These are phyloP conservation scores for Thamnidium elegans DNA, from an alignment of 192 early-diverging fungal species.

Conservation along the genomic window DNA sequence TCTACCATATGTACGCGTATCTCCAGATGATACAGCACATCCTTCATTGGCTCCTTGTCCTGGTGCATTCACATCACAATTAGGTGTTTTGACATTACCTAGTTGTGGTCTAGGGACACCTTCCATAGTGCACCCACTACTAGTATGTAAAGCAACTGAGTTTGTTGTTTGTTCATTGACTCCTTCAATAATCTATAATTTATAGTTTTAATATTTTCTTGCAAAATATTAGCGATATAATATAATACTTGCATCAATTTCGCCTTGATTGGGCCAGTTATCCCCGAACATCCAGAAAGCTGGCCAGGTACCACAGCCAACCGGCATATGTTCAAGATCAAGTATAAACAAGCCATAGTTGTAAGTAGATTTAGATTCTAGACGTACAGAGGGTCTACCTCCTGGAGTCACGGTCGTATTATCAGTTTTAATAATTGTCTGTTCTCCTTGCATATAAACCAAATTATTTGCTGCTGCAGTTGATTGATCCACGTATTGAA, in stretches of 20 bases:
- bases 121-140: conserved; percentile 34
- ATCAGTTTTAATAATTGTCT: conserved; percentile 20
- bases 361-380: conserved; percentile 17
- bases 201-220: not conserved
- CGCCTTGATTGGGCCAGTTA: conserved; percentile 44
- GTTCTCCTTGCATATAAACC: not conserved
- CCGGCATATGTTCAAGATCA: conserved; percentile 37
- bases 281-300: conserved; percentile 45
- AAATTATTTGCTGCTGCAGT: conserved; percentile 13
- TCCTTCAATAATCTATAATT: conserved; percentile 40
- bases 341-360: conserved; percentile 32
- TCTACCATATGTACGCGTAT: conserved; percentile 29
- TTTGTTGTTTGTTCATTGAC: conserved; percentile 32
- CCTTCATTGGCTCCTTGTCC: conserved; percentile 1
- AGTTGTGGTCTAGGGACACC: not conserved
- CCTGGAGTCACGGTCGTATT: conserved; percentile 7
- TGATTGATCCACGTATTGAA: conserved; percentile 27
- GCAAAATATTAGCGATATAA: too few relatives aligned
- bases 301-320: conserved; percentile 52
- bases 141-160: conserved; percentile 37
- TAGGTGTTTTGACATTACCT: not conserved
- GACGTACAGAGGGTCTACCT: conserved; percentile 31
- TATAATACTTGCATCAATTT: conserved; percentile 35
- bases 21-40: not conserved
- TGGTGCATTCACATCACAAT: conserved; percentile 9